A percentile compares a stretch with the other conserved stretches of the same genome.
Evolutionary conservation across 371 early-diverging fungal species (phyloP).

Genomic region (Mortierella polycephala): DNA sequence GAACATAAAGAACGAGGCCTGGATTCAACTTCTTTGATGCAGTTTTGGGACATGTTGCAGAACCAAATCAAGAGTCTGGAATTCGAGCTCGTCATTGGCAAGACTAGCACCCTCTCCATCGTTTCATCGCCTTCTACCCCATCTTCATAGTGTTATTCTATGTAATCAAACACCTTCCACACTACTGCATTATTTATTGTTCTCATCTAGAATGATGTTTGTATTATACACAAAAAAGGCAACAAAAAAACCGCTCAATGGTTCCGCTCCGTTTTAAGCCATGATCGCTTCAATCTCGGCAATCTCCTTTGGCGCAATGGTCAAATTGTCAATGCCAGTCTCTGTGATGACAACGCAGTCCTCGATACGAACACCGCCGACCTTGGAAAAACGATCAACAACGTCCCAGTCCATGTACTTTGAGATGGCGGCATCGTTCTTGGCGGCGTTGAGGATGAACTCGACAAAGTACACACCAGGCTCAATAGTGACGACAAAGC

Average conservation of each 20-base stretch:
- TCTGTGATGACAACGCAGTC: conserved; percentile 86
- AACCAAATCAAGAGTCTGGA: conserved; percentile 11
- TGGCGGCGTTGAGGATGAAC: conserved; percentile 64
- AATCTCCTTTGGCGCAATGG: conserved; percentile 80
- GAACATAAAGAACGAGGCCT: neutral
- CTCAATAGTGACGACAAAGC: conserved; percentile 94
- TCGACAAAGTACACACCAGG: conserved; percentile 86
- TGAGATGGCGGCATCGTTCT: conserved; percentile 63
- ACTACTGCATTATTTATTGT: neutral
- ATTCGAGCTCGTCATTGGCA: neutral
- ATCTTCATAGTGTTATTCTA: neutral
- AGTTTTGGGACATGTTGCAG: neutral
- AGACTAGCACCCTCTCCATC: neutral
- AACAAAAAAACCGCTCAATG: neutral
- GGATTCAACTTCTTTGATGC: neutral
- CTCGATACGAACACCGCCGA: conserved; percentile 96
- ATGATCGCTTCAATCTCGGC: conserved; percentile 74
- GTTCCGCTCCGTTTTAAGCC: conserved; percentile 24
- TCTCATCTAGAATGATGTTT: neutral
- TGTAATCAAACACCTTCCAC: no score
- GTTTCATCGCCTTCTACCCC: neutral
- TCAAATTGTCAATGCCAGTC: conserved; percentile 76
- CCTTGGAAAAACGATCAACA: conserved; percentile 73
- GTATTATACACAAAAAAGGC: conserved; percentile 4
- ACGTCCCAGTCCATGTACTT: conserved; percentile 78